Conservation (phyloP, 2,329 filamentous ascomycete species). For the Volutella citrinella region DNA sequence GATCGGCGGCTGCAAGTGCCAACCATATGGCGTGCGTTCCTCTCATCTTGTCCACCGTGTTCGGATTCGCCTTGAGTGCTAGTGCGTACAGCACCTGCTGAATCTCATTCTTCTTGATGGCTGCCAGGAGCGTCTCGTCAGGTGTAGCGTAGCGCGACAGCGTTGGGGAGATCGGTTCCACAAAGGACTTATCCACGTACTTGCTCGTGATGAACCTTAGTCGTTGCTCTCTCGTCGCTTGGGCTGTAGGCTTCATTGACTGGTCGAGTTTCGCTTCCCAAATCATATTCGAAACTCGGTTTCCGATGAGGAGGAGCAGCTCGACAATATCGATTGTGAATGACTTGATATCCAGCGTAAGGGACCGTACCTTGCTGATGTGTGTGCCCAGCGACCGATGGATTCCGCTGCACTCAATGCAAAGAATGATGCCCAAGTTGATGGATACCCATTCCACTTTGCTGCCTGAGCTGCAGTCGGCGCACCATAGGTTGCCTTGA, state of each 20-base stretch:
- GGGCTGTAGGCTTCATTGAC: slow-evolving; percentile 67
- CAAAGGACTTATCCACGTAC: slow-evolving; percentile 80
- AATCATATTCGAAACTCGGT: slow-evolving; percentile 92
- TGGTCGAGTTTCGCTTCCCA: slow-evolving; percentile 87
- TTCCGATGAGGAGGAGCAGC: slow-evolving; percentile 84
- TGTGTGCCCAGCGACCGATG: slow-evolving; percentile 95
- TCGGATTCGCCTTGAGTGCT: slow-evolving; percentile 82
- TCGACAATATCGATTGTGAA: slow-evolving; percentile 98
- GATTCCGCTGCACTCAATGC: slow-evolving; percentile 97
- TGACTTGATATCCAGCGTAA: slow-evolving; percentile 92
- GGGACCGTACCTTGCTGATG: slow-evolving; percentile 93
- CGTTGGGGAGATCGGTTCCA: slow-evolving; percentile 73
- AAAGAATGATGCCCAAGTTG: slow-evolving; percentile 92
- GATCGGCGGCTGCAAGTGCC: slow-evolving; percentile 88
- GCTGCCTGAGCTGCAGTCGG: slow-evolving; percentile 84
- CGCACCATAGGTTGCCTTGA: slow-evolving; percentile 89
- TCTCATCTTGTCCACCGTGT: slow-evolving; percentile 79
- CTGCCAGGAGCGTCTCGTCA: slow-evolving; percentile 86
- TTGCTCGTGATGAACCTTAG: slow-evolving; percentile 95
- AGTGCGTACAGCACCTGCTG: slow-evolving; percentile 89
- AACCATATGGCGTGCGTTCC: slow-evolving; percentile 88
- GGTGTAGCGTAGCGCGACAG: slow-evolving; percentile 73
- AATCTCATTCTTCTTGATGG: slow-evolving; percentile 95
- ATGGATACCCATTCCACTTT: slow-evolving; percentile 99
- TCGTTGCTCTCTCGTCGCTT: slow-evolving; percentile 83